Base-by-base conservation (phyloP, 2,329 filamentous ascomycete genomes). In the Trichophyton benhamiae region DNA sequence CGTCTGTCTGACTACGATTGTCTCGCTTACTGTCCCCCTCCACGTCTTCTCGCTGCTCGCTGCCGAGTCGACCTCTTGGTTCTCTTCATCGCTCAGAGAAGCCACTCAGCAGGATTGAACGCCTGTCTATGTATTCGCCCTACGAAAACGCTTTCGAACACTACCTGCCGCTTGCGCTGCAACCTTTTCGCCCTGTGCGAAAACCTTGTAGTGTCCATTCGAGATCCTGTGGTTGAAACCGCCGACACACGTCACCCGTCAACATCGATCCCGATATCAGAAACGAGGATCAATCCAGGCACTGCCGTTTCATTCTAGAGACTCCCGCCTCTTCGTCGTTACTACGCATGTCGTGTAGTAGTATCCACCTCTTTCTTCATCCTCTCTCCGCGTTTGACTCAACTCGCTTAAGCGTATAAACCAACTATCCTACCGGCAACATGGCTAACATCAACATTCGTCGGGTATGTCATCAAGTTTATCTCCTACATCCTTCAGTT, bases 361-460 rank as follows among this genome's bases (percentile, higher is more conserved):
- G 73, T 67, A 71, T 71, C 69, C 71, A 72, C 68, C 68, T 70
- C 68, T 70, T 68, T 76, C 75, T 75, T 75, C 78, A 72, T 69
- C 67, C 66, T 71, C 68, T 70, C 68, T 68, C 72, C 71, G 70
- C 68, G 69, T 59, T 60, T 41, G 55, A 58, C 44, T 49, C 61
- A 57, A 67, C 57, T 66, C 67, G 64, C 67, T 65, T 68, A 58
- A 41, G 55, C 55, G 17, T 42, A 27, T 58, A 73, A 70, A 65
- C 61, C 8, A 38, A 65, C 59, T 63, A 61, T 58, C 65, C 61
- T 36, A 66, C 79, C 79, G 79, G 80, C 84, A 91, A 71, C 78
- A 97, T 97, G 94, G 87, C 89, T 83, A 91, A 89, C 80, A 83
- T 99, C 85, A 99, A 99, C 80, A 91, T 97, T 79, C 91, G 91